These are phyloP conservation scores for Teratosphaeria viscida DNA, from an alignment of 2,329 filamentous ascomycete species.

Conservation along the genomic window DNA sequence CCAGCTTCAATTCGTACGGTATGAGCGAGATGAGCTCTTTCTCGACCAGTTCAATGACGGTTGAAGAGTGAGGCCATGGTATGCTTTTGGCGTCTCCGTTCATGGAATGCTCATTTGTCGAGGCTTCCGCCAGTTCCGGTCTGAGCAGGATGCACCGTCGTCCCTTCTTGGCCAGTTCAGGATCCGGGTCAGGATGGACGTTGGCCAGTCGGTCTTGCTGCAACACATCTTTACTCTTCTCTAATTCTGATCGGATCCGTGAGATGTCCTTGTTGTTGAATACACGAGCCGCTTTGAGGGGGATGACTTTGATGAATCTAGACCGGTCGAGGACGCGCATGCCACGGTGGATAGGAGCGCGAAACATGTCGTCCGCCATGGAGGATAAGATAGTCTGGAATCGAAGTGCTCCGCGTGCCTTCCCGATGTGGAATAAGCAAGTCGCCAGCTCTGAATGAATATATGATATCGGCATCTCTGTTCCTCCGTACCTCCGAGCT, in stretches of 20 bases:
- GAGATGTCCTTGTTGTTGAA: constrained; percentile 66
- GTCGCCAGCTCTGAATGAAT: not conserved
- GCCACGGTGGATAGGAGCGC: constrained; percentile 69
- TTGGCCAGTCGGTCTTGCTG: constrained; percentile 51
- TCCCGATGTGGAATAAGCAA: not conserved
- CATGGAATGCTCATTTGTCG: constrained; percentile 28
- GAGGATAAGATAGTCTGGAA: not conserved
- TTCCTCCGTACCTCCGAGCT: not conserved
- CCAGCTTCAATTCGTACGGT: constrained; percentile 64
- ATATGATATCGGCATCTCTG: not conserved
- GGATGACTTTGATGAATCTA: constrained; percentile 68
- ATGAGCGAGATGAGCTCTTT: constrained; percentile 59
- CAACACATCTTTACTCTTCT: constrained; percentile 56
- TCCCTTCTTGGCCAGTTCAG: constrained; percentile 37
- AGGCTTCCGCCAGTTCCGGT: constrained; percentile 28
- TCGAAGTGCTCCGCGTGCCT: not conserved
- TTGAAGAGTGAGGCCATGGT: constrained; percentile 61
- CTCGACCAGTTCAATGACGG: constrained; percentile 57
- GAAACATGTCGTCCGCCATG: constrained; percentile 48
- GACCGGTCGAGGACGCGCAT: constrained; percentile 72
- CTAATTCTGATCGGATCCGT: constrained; percentile 56
- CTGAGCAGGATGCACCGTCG: constrained; percentile 37
- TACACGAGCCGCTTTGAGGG: constrained; percentile 67
- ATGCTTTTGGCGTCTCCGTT: not conserved
- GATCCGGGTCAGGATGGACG: constrained; percentile 53